phyloP scores from a whole-genome alignment of 768 basidiomycete genomes.

The Tremella fuciformis region DNA sequence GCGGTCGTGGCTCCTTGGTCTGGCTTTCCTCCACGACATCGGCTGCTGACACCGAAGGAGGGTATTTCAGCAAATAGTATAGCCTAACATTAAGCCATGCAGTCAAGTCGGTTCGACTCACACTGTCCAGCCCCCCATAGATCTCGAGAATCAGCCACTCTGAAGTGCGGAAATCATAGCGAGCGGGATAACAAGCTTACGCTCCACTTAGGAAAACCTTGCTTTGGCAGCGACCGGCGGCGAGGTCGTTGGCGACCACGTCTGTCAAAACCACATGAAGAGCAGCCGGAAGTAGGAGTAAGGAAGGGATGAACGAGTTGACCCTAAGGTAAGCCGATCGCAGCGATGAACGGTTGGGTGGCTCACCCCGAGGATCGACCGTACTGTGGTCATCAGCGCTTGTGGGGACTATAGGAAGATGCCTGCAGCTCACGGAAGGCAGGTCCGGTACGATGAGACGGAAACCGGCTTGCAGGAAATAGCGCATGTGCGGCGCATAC shows the following conservation, averaged over 20 bases:
- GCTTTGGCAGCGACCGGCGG: slow-evolving; percentile 35
- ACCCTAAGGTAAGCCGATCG: slow-evolving; percentile 24
- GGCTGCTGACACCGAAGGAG: slow-evolving; percentile 24
- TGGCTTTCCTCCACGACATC: slow-evolving; percentile 18
- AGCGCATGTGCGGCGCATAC: slow-evolving; percentile 47
- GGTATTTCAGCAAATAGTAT: slow-evolving; percentile 48
- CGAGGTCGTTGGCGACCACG: slow-evolving; percentile 42
- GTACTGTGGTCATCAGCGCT: slow-evolving; percentile 30
- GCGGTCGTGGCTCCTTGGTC: slow-evolving; percentile 19
- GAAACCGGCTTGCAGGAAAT: slow-evolving; percentile 51
- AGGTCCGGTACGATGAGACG: slow-evolving; percentile 53
- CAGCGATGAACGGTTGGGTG: not conserved
- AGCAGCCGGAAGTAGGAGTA: slow-evolving; percentile 44
- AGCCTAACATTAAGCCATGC: slow-evolving; percentile 25
- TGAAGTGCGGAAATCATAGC: not conserved
- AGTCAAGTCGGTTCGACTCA: slow-evolving; percentile 24
- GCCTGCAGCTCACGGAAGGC: slow-evolving; percentile 48
- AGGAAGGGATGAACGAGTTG: slow-evolving; percentile 47
- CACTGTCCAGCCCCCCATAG: slow-evolving; percentile 52
- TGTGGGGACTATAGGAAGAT: not conserved
- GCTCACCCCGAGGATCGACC: slow-evolving; percentile 50
- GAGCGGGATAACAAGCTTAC: slow-evolving; percentile 21
- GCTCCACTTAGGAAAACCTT: slow-evolving; percentile 52
- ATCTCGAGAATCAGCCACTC: slow-evolving; percentile 27
- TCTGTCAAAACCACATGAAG: slow-evolving; percentile 50